phyloP scores from a whole-genome alignment of 805 yeast species.

The Candida coquimbonensis region DNA sequence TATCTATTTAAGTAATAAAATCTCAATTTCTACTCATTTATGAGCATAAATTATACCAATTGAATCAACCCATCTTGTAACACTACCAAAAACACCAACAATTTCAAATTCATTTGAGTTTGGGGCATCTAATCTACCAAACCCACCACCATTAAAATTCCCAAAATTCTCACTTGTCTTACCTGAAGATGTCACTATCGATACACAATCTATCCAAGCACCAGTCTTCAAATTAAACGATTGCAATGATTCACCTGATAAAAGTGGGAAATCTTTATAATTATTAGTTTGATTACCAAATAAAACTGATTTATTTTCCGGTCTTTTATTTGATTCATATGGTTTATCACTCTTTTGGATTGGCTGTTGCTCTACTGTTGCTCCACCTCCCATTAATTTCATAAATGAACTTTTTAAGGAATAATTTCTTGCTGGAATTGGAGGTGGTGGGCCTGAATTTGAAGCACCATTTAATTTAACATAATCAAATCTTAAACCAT shows the following conservation, averaged over 20 bases:
- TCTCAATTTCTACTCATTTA: constrained; percentile 1
- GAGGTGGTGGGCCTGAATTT: constrained; percentile 26
- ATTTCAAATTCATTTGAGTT: constrained; percentile 36
- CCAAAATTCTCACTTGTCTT: constrained; percentile 56
- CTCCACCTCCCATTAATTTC: background rate
- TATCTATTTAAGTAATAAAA: too few species aligned
- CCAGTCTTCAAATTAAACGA: constrained; percentile 69
- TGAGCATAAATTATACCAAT: constrained; percentile 57
- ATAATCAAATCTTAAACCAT: constrained; percentile 58
- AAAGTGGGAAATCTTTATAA: constrained; percentile 50
- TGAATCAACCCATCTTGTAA: constrained; percentile 67
- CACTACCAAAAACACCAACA: constrained; percentile 67
- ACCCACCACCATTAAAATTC: constrained; percentile 59
- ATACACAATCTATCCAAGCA: constrained; percentile 85
- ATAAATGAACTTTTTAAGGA: constrained; percentile 15
- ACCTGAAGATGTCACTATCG: constrained; percentile 55
- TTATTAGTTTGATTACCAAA: constrained; percentile 50
- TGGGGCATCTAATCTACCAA: constrained; percentile 58
- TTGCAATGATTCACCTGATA: constrained; percentile 49
- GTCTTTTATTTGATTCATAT: background rate
- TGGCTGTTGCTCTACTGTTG: background rate
- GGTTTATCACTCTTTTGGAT: too few species aligned
- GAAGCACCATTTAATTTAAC: constrained; percentile 8
- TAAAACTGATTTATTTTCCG: constrained; percentile 12
- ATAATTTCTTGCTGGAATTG: constrained; percentile 42